Percentiles rank a stretch among this genome's conserved stretches.
These are phyloP conservation scores for Cyclocybe cylindracea DNA, from an alignment of 768 basidiomycete genomes.

Conservation along the genomic window DNA sequence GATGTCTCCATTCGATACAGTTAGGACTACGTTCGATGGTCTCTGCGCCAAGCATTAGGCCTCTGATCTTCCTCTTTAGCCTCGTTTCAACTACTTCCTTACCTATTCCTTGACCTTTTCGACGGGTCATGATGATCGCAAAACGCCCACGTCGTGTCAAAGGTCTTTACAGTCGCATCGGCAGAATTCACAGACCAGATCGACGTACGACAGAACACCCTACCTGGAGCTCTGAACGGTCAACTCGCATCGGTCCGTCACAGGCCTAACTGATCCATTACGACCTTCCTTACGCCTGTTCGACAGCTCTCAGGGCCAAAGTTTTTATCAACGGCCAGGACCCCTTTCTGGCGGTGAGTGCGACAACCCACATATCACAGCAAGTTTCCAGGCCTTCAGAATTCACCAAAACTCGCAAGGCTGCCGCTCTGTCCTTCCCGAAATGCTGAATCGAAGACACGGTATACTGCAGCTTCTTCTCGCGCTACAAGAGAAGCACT, in stretches of 20 bases:
- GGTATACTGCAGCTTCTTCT: constrained; percentile 38
- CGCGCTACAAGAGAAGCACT: constrained; percentile 39
- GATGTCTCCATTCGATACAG: too few species aligned
- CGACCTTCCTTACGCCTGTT: background rate
- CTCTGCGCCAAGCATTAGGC: too few species aligned
- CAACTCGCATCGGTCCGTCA: constrained; percentile 43
- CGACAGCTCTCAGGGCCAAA: constrained; percentile 49
- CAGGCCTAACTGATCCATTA: background rate
- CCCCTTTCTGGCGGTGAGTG: constrained; percentile 53
- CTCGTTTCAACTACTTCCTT: too few species aligned
- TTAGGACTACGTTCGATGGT: too few species aligned
- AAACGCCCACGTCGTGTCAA: constrained; percentile 53
- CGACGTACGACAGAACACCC: constrained; percentile 54
- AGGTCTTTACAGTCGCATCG: constrained; percentile 53
- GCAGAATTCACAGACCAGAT: constrained; percentile 56
- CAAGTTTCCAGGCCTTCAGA: constrained; percentile 52
- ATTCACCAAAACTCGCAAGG: constrained; percentile 48
- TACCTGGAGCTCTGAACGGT: constrained; percentile 49
- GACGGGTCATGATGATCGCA: constrained; percentile 22
- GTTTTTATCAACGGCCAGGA: constrained; percentile 57
- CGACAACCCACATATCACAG: constrained; percentile 49
- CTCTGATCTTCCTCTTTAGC: too few species aligned
- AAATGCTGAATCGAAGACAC: background rate
- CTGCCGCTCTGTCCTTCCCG: background rate
- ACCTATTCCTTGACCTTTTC: too few species aligned